These are phyloP conservation scores for Candida nonsorbophila DNA, from an alignment of 805 yeast species.

Conservation along the genomic window DNA sequence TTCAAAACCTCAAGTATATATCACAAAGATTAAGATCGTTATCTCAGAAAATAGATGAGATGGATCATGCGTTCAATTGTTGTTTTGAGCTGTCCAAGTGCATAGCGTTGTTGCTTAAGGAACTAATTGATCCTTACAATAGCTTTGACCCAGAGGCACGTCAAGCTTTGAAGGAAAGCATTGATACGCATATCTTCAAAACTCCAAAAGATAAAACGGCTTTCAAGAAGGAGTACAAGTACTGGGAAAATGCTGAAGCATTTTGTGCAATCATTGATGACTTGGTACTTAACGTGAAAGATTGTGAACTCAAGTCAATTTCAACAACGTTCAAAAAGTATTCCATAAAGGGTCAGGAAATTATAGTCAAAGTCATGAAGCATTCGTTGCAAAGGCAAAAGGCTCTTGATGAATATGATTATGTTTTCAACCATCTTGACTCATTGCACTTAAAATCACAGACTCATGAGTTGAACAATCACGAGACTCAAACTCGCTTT, in stretches of 20 bases:
- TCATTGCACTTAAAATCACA: slow-evolving; percentile 26
- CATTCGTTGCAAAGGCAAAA: too few species aligned
- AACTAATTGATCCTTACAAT: slow-evolving; percentile 18
- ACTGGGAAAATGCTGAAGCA: slow-evolving; percentile 3
- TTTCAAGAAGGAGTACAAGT: slow-evolving; percentile 3
- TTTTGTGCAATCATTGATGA: slow-evolving; percentile 1
- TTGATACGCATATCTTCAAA: slow-evolving; percentile 2
- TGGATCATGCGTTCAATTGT: too few species aligned
- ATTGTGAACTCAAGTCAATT: neutral
- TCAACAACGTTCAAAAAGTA: too few species aligned
- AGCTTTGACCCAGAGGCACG: slow-evolving; percentile 5
- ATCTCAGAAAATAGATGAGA: too few species aligned
- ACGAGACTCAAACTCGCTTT: slow-evolving; percentile 21
- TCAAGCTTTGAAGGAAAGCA: slow-evolving; percentile 5
- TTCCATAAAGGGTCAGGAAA: too few species aligned
- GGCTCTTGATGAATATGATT: slow-evolving; percentile 35
- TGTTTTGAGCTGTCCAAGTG: slow-evolving; percentile 8
- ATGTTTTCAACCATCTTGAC: slow-evolving; percentile 21
- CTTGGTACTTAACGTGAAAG: slow-evolving; percentile 1
- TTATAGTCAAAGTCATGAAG: too few species aligned
- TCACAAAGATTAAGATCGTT: too few species aligned
- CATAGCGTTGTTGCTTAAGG: slow-evolving; percentile 12
- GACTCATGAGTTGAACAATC: slow-evolving; percentile 26
- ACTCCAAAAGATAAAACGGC: slow-evolving; percentile 1
- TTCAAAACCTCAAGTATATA: too few species aligned